Evolutionary conservation across 768 basidiomycete species (phyloP).

Genomic region (Leucocoprinus sp.): DNA sequence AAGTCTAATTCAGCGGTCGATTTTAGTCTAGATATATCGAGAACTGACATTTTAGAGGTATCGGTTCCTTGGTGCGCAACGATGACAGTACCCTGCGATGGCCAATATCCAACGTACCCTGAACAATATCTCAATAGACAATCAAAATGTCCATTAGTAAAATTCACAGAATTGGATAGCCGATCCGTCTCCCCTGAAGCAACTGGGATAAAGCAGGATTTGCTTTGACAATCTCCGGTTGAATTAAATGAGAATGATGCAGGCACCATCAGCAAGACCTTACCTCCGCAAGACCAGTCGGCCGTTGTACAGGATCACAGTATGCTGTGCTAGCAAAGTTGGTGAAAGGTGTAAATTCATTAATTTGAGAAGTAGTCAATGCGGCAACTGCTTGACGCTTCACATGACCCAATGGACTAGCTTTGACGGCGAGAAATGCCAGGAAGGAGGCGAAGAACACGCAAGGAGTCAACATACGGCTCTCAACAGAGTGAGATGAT

Average conservation of each 20-base stretch:
- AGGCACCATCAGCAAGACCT: neutral
- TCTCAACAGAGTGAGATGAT: too few relatives aligned
- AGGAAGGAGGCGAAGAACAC: neutral
- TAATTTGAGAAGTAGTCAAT: constrained; percentile 31
- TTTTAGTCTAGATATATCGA: neutral
- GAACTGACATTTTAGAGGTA: constrained; percentile 24
- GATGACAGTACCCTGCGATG: constrained; percentile 20
- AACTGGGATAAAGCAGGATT: constrained; percentile 33
- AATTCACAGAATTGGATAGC: constrained; percentile 36
- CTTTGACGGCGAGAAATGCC: neutral
- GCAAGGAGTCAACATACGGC: neutral
- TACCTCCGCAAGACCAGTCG: constrained; percentile 51
- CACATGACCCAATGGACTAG: constrained; percentile 1
- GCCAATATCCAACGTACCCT: constrained; percentile 12
- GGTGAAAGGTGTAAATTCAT: constrained; percentile 36
- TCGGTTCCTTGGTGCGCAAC: constrained; percentile 31
- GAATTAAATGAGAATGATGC: neutral
- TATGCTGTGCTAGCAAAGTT: constrained; percentile 41
- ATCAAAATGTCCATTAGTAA: neutral
- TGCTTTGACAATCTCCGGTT: constrained; percentile 8
- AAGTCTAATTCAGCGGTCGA: neutral
- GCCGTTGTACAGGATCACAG: constrained; percentile 35
- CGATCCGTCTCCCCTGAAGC: constrained; percentile 45
- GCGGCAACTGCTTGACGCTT: constrained; percentile 23
- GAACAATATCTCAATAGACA: neutral